A percentile compares a stretch with the other conserved stretches of the same genome.
phyloP scores from a whole-genome alignment of 75 land plant species.

The Cryptomeria japonica region DNA sequence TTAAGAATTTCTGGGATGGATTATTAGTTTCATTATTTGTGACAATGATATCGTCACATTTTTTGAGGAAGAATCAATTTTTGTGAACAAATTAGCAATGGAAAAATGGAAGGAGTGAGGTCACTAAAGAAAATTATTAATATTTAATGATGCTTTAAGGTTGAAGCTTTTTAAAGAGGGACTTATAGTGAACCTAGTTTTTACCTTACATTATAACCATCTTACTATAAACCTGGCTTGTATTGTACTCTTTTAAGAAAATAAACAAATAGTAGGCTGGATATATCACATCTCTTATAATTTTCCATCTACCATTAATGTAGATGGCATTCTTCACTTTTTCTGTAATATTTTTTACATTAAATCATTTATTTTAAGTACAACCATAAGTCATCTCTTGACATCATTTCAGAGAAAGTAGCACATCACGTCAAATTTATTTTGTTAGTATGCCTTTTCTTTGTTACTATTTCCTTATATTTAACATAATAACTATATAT shows the following conservation, averaged over 20 bases:
- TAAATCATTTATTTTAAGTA: neutral
- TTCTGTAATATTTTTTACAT: neutral
- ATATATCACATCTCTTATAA: too few species aligned
- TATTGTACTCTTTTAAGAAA: too few species aligned
- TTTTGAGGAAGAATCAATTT: neutral
- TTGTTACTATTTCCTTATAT: neutral
- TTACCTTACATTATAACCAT: too few species aligned
- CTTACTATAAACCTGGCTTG: too few species aligned
- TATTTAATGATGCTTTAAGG: neutral
- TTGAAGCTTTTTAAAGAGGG: neutral
- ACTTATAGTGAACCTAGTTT: neutral
- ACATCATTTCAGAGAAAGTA: neutral
- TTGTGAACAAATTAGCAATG: neutral
- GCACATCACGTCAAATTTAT: neutral
- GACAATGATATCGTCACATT: neutral
- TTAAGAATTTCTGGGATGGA: neutral
- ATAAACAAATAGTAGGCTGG: too few species aligned
- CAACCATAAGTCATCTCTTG: neutral
- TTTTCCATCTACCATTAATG: too few species aligned
- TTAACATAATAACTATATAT: neutral
- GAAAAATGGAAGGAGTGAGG: too few species aligned
- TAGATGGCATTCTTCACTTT: neutral
- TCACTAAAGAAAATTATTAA: too few species aligned
- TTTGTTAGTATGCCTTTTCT: neutral
- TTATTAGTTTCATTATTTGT: neutral